These are phyloP conservation scores for Aaosphaeria pasadenensis DNA, from an alignment of 2,329 filamentous ascomycete species.

Conservation along the genomic window DNA sequence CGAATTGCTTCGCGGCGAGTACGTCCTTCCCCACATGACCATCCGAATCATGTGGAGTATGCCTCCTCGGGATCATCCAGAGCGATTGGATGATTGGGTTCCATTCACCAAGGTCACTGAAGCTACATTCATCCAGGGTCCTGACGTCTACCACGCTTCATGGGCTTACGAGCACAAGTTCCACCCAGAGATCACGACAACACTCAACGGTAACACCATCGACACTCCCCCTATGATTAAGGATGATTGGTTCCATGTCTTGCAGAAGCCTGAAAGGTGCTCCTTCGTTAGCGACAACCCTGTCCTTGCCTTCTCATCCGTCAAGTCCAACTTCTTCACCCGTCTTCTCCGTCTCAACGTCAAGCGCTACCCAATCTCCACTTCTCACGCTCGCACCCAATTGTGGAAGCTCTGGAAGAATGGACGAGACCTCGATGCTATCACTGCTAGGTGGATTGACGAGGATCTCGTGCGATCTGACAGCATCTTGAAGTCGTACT, in stretches of 20 bases:
- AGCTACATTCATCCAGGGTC: constrained; percentile 48
- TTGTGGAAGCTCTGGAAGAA: constrained; percentile 23
- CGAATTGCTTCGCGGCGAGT: constrained; percentile 52
- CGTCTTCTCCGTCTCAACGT: constrained; percentile 26
- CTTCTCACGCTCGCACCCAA: constrained; percentile 15
- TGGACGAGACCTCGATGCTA: constrained; percentile 19
- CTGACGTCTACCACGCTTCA: constrained; percentile 46
- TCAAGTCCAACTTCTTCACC: constrained; percentile 8
- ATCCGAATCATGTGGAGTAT: constrained; percentile 50
- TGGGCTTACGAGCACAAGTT: constrained; percentile 25
- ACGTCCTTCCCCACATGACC: constrained; percentile 46
- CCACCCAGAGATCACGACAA: constrained; percentile 18
- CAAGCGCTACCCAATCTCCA: constrained; percentile 20
- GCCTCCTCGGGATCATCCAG: constrained; percentile 42
- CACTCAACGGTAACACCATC: constrained; percentile 44
- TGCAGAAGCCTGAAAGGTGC: constrained; percentile 17
- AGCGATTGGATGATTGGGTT: constrained; percentile 49
- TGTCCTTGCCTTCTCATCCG: constrained; percentile 41
- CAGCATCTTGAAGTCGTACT: constrained; percentile 16
- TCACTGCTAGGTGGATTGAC: constrained; percentile 27
- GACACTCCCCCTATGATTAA: constrained; percentile 50
- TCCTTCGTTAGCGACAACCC: constrained; percentile 44
- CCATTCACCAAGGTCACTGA: constrained; percentile 49
- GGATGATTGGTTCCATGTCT: constrained; percentile 27
- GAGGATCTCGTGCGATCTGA: constrained; percentile 17